Percentiles rank a stretch among this genome's conserved stretches.
Evolutionary conservation across 345 rosid genomes (phyloP).

Genomic region (Dimocarpus longan): DNA sequence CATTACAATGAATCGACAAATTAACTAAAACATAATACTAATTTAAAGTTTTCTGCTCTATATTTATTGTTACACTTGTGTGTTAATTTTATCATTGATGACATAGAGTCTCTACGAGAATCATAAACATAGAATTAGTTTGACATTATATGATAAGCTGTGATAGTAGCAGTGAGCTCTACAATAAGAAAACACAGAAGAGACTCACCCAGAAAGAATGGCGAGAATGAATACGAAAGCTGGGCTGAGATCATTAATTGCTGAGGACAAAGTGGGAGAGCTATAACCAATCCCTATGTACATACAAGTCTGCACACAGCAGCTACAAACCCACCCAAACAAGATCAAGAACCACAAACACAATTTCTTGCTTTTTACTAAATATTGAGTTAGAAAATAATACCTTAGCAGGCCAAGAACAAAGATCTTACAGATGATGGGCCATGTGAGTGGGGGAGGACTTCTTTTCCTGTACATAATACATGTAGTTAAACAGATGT

Average conservation of each 20-base stretch:
- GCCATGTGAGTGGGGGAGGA: slow-evolving; percentile 25
- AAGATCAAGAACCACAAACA: neutral
- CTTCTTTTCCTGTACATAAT: slow-evolving; percentile 25
- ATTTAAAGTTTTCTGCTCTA: no score
- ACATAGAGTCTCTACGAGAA: neutral
- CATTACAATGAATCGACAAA: no score
- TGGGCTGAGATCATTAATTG: slow-evolving; percentile 24
- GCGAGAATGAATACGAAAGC: slow-evolving; percentile 25
- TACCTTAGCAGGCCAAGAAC: slow-evolving; percentile 32
- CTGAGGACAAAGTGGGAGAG: slow-evolving; percentile 30
- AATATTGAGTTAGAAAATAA: neutral
- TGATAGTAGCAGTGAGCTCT: no score
- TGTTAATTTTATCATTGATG: no score
- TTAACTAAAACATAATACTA: no score
- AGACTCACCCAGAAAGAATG: slow-evolving; percentile 10
- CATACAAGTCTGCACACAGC: slow-evolving; percentile 19
- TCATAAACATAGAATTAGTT: no score
- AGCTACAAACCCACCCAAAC: neutral
- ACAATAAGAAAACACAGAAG: neutral
- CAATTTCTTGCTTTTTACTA: neutral
- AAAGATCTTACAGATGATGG: slow-evolving; percentile 31
- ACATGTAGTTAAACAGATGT: neutral
- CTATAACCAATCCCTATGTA: slow-evolving; percentile 21
- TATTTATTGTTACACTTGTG: no score
- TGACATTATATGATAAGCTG: no score